Evolutionary conservation across 2,329 filamentous ascomycete species (phyloP).

Genomic region (Aspergillus japonicus): DNA sequence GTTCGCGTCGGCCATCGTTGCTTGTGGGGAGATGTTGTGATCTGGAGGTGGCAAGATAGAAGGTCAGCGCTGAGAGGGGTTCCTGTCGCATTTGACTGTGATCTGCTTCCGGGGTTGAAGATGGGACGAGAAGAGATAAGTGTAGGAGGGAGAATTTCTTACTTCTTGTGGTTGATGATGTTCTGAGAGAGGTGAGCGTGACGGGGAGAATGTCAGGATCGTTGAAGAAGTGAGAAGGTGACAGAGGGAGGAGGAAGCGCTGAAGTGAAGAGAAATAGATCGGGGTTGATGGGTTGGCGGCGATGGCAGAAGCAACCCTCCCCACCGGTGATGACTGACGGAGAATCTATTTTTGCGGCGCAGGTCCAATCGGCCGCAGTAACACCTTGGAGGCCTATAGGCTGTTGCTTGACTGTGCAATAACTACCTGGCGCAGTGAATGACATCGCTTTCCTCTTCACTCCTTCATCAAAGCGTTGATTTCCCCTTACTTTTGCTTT

Average conservation of each 20-base stretch:
- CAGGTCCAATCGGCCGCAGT: slow-evolving; percentile 12
- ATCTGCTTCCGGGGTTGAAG: not conserved
- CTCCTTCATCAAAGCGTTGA: not conserved
- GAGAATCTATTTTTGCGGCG: slow-evolving; percentile 42
- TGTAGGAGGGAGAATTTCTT: not conserved
- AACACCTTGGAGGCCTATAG: not conserved
- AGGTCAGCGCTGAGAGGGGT: not conserved
- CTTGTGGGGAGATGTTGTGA: slow-evolving; percentile 41
- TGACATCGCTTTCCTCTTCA: not conserved
- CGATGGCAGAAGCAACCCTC: slow-evolving; percentile 26
- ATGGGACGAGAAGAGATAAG: not conserved
- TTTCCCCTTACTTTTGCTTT: not conserved
- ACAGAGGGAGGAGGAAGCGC: slow-evolving; percentile 13
- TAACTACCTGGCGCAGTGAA: not conserved
- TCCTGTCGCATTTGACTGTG: not conserved
- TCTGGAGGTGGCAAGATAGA: not conserved
- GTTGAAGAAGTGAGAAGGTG: slow-evolving; percentile 1
- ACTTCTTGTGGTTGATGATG: not conserved
- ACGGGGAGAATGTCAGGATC: not conserved
- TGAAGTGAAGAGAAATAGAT: slow-evolving; percentile 18
- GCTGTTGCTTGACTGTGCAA: slow-evolving; percentile 2
- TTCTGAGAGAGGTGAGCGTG: not conserved
- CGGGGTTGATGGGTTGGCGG: slow-evolving; percentile 10
- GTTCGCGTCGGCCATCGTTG: slow-evolving; percentile 39
- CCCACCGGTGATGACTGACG: slow-evolving; percentile 32